These are phyloP conservation scores for Musa troglodytarum DNA, from an alignment of 176 grass and related monocot species.

Conservation along the genomic window DNA sequence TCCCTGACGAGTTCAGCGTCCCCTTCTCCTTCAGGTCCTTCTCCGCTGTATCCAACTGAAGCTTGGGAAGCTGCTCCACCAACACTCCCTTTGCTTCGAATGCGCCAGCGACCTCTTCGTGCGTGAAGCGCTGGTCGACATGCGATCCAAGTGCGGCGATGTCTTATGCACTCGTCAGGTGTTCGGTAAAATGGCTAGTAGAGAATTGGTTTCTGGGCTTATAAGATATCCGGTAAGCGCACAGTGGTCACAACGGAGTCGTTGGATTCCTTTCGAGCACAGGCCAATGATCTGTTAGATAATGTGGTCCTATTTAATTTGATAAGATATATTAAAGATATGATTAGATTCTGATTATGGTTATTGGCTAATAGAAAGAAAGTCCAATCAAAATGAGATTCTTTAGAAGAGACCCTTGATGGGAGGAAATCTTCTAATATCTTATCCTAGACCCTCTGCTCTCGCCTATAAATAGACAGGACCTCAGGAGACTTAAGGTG, in stretches of 20 bases:
- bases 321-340: no score
- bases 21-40: constrained; percentile 9
- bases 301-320: no score
- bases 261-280: constrained; percentile 12
- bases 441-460: no score
- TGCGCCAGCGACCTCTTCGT: constrained; percentile 11
- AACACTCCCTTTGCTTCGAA: constrained; percentile 13
- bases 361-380: no score
- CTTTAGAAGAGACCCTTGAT: no score
- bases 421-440: no score
- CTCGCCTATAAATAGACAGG: no score
- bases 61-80: constrained; percentile 15
- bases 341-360: no score
- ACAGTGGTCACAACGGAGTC: constrained; percentile 12
- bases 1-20: constrained; percentile 19
- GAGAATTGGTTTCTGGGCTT: constrained; percentile 16
- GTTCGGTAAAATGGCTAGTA: constrained; percentile 17
- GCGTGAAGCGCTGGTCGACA: constrained; percentile 10
- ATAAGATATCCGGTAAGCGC: constrained; percentile 21
- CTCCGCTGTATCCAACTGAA: constrained; percentile 4
- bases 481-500: no score
- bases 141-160: constrained; percentile 20
- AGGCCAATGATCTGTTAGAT: no score
- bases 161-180: not conserved
- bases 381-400: no score